phyloP scores from a whole-genome alignment of 371 early-diverging fungal species.

The Zancudomyces culisetae region DNA sequence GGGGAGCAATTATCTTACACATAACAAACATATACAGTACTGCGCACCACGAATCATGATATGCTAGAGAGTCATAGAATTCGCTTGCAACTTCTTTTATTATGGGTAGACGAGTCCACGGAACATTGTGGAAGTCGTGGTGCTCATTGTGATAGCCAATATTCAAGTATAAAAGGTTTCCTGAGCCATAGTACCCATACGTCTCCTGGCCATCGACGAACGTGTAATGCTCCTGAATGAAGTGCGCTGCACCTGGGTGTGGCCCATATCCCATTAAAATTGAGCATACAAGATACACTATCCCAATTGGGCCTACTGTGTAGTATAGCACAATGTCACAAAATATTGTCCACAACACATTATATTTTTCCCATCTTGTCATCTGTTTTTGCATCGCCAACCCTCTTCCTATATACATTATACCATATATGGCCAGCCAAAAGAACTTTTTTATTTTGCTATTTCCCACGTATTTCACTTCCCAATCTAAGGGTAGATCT shows the following conservation, averaged over 20 bases:
- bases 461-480: conserved; percentile 55
- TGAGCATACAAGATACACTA: conserved; percentile 54
- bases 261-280: conserved; percentile 78
- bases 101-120: conserved; percentile 80
- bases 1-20: conserved; percentile 50
- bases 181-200: conserved; percentile 87
- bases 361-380: conserved; percentile 63
- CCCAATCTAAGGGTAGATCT: conserved; percentile 82
- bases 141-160: conserved; percentile 95
- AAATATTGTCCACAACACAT: conserved; percentile 41
- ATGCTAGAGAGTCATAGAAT: conserved; percentile 69
- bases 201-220: conserved; percentile 94
- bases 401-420: conserved; percentile 84
- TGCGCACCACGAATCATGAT: conserved; percentile 75
- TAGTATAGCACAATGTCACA: conserved; percentile 35
- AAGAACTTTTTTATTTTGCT: conserved; percentile 51
- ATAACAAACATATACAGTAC: conserved; percentile 69
- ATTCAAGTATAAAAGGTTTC: conserved; percentile 68
- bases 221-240: conserved; percentile 94
- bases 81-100: conserved; percentile 67
- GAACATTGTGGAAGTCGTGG: conserved; percentile 80
- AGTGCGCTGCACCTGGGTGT: conserved; percentile 93
- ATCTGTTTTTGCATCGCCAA: conserved; percentile 51
- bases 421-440: conserved; percentile 71
- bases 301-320: conserved; percentile 43